Conservation (phyloP, 176 grass and related monocot species). For the Rhynchospora pubera region DNA sequence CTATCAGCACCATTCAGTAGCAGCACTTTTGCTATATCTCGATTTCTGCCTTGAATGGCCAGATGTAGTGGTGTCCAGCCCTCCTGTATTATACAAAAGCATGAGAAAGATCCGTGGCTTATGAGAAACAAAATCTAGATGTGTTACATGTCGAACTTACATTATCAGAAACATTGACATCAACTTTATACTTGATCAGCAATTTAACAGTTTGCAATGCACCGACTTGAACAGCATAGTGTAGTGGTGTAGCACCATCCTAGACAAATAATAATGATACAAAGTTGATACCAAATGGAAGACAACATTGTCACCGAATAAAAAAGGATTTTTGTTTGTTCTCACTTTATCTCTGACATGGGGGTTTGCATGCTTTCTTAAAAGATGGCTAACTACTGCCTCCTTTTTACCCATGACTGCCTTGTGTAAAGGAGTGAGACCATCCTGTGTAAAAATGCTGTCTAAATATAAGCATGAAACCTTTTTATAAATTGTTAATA, state of each 20-base stretch:
- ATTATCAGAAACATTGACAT: conserved; percentile 79
- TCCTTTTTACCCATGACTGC: conserved; percentile 88
- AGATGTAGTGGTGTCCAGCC: conserved; percentile 83
- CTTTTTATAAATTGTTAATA: background rate
- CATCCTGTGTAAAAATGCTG: conserved; percentile 52
- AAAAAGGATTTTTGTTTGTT: background rate
- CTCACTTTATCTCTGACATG: conserved; percentile 72
- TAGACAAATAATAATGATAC: conserved; percentile 13
- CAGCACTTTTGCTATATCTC: conserved; percentile 75
- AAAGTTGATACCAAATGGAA: conserved; percentile 1
- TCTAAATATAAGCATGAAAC: conserved; percentile 5
- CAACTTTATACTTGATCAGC: conserved; percentile 75
- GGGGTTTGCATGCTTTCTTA: conserved; percentile 81
- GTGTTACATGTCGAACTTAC: conserved; percentile 29
- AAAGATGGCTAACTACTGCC: conserved; percentile 83
- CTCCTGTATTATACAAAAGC: conserved; percentile 36
- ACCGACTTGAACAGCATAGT: conserved; percentile 91
- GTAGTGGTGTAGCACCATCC: conserved; percentile 76
- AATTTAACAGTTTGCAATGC: conserved; percentile 82
- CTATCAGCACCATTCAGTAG: conserved; percentile 84
- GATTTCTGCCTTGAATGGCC: conserved; percentile 79
- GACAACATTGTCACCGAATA: background rate
- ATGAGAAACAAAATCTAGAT: conserved; percentile 6
- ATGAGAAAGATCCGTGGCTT: conserved; percentile 3
- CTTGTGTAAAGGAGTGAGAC: conserved; percentile 75